Conservation (phyloP, 2,329 filamentous ascomycete species). For the Monosporascus sp. region DNA sequence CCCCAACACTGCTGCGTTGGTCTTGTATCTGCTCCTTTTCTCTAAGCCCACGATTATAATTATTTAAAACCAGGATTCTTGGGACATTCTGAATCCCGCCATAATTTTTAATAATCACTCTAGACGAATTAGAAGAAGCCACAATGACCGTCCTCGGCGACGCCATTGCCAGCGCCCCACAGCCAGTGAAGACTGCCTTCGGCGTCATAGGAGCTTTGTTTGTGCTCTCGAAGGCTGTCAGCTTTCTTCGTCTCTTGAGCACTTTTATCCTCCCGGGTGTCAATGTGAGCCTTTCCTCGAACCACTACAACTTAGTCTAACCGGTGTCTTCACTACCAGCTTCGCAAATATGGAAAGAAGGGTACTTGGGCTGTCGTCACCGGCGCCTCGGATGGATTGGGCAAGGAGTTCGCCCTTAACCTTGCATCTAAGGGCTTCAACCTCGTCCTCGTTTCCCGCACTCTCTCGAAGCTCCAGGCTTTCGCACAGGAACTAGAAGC, state of each 20-base stretch:
- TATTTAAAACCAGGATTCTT: background rate
- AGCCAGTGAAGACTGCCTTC: constrained; percentile 40
- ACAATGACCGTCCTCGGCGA: constrained; percentile 29
- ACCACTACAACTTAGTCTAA: constrained; percentile 7
- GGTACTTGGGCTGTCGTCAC: constrained; percentile 94
- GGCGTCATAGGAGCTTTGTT: constrained; percentile 56
- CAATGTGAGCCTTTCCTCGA: constrained; percentile 41
- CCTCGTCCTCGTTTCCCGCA: constrained; percentile 89
- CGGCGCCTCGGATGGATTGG: constrained; percentile 91
- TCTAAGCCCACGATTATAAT: background rate
- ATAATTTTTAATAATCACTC: background rate
- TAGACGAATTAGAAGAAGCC: background rate
- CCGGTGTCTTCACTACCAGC: constrained; percentile 42
- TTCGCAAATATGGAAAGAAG: constrained; percentile 83
- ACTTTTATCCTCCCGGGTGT: constrained; percentile 63
- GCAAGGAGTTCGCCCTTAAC: constrained; percentile 91
- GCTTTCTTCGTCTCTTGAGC: constrained; percentile 58
- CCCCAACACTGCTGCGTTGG: background rate
- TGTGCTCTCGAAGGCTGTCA: constrained; percentile 51
- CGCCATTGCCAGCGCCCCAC: constrained; percentile 37
- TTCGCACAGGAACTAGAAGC: constrained; percentile 71
- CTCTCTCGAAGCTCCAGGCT: constrained; percentile 80
- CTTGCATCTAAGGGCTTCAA: constrained; percentile 92
- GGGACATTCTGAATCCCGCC: background rate
- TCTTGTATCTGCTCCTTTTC: too few species aligned